Evolutionary conservation across 768 basidiomycete species (phyloP).

Genomic region (Podaxis mareebaensis): DNA sequence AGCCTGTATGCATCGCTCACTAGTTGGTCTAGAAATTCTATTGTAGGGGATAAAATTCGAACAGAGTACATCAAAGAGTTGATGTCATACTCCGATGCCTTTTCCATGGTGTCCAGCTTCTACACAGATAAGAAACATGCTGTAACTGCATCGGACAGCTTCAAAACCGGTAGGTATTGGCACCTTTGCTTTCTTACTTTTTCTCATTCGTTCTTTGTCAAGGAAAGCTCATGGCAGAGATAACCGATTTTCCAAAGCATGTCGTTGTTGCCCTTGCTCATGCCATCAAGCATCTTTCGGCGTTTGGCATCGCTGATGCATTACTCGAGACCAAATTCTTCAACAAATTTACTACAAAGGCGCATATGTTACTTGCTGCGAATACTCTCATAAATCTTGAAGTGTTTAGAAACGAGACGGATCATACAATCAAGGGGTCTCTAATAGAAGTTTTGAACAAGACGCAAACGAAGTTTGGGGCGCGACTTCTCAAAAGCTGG

Average conservation of each 20-base stretch:
- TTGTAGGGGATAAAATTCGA: conserved; percentile 48
- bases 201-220: conserved; percentile 1
- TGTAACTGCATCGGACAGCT: conserved; percentile 41
- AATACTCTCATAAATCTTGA: conserved; percentile 91
- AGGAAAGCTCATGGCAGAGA: conserved; percentile 64
- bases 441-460: conserved; percentile 85
- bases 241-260: conserved; percentile 67
- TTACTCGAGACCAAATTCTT: conserved; percentile 81
- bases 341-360: conserved; percentile 68
- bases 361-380: conserved; percentile 85
- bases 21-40: conserved; percentile 33
- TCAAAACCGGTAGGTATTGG: conserved; percentile 41
- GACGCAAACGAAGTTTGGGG: conserved; percentile 88
- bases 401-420: conserved; percentile 90
- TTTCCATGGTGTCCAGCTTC: conserved; percentile 63
- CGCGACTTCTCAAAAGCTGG: conserved; percentile 82
- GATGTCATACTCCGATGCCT: conserved; percentile 69
- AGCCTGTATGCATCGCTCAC: neutral
- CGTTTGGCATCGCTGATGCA: conserved; percentile 77
- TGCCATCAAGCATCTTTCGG: conserved; percentile 64
- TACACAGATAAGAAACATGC: conserved; percentile 55
- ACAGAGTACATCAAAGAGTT: conserved; percentile 58
- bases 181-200: conserved; percentile 3
- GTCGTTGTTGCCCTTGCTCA: conserved; percentile 76
- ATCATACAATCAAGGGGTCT: conserved; percentile 71